Percentiles rank a stretch among this genome's conserved stretches.
Evolutionary conservation across 2,329 filamentous ascomycete species (phyloP).

Genomic region (Epicoccum sorghinum): DNA sequence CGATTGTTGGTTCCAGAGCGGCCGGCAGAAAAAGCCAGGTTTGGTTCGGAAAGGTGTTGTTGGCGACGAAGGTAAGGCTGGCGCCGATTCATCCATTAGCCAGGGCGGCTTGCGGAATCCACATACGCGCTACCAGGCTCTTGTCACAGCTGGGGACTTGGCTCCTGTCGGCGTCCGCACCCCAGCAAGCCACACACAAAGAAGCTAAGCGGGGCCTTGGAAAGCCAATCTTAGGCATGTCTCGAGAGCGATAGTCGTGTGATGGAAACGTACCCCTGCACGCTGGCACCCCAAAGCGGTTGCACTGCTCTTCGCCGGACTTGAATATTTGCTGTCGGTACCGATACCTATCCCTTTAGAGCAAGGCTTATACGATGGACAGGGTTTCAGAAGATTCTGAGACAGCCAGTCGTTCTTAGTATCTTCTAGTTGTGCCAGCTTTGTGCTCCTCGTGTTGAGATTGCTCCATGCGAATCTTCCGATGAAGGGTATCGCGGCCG

Average conservation of each 20-base stretch:
- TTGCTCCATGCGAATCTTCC: slow-evolving; percentile 39
- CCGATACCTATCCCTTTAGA: too few relatives aligned
- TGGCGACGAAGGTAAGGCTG: slow-evolving; percentile 42
- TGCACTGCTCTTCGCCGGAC: slow-evolving; percentile 13
- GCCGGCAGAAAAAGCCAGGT: too few relatives aligned
- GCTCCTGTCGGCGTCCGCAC: neutral
- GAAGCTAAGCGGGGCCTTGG: slow-evolving; percentile 6
- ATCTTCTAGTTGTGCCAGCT: slow-evolving; percentile 36
- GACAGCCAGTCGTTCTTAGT: slow-evolving; percentile 46
- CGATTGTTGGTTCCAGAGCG: slow-evolving; percentile 18
- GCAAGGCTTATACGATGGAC: slow-evolving; percentile 44
- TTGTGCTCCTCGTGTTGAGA: slow-evolving; percentile 29
- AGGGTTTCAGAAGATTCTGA: slow-evolving; percentile 40
- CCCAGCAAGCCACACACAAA: slow-evolving; percentile 14
- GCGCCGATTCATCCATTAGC: slow-evolving; percentile 34
- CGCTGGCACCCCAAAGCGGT: slow-evolving; percentile 10
- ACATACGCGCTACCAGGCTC: too few relatives aligned
- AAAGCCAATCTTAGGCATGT: slow-evolving; percentile 15
- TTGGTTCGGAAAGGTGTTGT: slow-evolving; percentile 38
- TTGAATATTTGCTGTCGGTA: too few relatives aligned
- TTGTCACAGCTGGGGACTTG: too few relatives aligned
- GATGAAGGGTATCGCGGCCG: slow-evolving; percentile 28
- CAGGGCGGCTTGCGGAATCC: slow-evolving; percentile 43
- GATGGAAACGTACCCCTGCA: slow-evolving; percentile 20
- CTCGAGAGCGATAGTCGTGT: slow-evolving; percentile 20